A percentile compares a stretch with the other conserved stretches of the same genome.
These are phyloP conservation scores for Arabis alpina DNA, from an alignment of 345 rosid genomes.

Conservation along the genomic window DNA sequence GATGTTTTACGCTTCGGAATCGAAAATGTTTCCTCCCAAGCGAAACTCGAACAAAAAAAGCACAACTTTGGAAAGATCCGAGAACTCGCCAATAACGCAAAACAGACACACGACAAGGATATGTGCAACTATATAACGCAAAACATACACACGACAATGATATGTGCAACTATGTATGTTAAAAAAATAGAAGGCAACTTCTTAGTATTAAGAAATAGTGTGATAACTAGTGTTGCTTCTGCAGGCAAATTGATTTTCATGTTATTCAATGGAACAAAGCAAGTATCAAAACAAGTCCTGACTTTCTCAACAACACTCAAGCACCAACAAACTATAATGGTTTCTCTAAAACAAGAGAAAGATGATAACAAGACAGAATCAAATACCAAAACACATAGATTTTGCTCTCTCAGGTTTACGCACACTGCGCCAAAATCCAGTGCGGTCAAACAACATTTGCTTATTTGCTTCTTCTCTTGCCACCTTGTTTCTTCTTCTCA, in stretches of 20 bases:
- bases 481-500: conserved; percentile 42
- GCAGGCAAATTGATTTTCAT: not conserved
- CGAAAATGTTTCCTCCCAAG: too few species aligned
- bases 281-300: conserved; percentile 2
- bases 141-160: too few species aligned
- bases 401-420: not conserved
- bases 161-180: too few species aligned
- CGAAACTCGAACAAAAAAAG: too few species aligned
- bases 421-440: not conserved
- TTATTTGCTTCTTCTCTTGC: conserved; percentile 35
- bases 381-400: conserved; percentile 2
- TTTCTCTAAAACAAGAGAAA: not conserved
- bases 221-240: conserved; percentile 7
- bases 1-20: too few species aligned
- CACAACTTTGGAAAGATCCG: too few species aligned
- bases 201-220: not conserved
- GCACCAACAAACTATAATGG: conserved; percentile 23
- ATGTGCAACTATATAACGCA: too few species aligned
- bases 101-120: too few species aligned
- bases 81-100: too few species aligned
- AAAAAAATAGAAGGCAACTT: not conserved
- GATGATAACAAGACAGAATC: conserved; percentile 17
- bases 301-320: conserved; percentile 16
- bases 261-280: conserved; percentile 16
- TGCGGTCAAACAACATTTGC: not conserved